Evolutionary conservation across 768 basidiomycete genomes (phyloP).

Genomic region (Serpula lacrymans): DNA sequence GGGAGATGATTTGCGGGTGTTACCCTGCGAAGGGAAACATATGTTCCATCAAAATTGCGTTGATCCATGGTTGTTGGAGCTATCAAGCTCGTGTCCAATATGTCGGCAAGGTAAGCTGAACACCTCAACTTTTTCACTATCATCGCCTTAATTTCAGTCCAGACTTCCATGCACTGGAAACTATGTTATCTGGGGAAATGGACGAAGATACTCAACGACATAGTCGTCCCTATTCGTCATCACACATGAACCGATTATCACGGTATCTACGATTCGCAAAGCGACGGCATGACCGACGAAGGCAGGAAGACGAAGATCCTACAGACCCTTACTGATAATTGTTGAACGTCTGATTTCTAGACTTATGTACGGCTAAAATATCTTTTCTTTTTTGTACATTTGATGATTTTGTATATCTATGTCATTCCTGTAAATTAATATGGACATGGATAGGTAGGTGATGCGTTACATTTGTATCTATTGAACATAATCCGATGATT

Average conservation of each 20-base stretch:
- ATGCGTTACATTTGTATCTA: no score
- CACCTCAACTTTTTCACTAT: background rate
- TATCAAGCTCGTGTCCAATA: slow-evolving; percentile 88
- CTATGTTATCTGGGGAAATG: slow-evolving; percentile 43
- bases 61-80: slow-evolving; percentile 88
- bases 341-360: no score
- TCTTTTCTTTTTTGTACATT: no score
- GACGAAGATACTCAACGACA: slow-evolving; percentile 13
- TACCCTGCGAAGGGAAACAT: slow-evolving; percentile 91
- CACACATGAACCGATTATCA: slow-evolving; percentile 45
- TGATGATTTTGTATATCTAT: no score
- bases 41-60: slow-evolving; percentile 88
- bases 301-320: slow-evolving; percentile 28
- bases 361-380: background rate
- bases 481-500: no score
- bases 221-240: slow-evolving; percentile 14
- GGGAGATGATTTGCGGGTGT: slow-evolving; percentile 84
- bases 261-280: slow-evolving; percentile 54
- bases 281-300: slow-evolving; percentile 42
- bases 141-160: slow-evolving; percentile 2
- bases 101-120: slow-evolving; percentile 77
- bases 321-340: slow-evolving; percentile 33
- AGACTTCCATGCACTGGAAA: slow-evolving; percentile 63
- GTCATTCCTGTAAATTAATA: no score
- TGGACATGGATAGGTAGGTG: no score